Evolutionary conservation across 2,329 filamentous ascomycete genomes (phyloP).

Genomic region (Penicillium fuscoglaucum): DNA sequence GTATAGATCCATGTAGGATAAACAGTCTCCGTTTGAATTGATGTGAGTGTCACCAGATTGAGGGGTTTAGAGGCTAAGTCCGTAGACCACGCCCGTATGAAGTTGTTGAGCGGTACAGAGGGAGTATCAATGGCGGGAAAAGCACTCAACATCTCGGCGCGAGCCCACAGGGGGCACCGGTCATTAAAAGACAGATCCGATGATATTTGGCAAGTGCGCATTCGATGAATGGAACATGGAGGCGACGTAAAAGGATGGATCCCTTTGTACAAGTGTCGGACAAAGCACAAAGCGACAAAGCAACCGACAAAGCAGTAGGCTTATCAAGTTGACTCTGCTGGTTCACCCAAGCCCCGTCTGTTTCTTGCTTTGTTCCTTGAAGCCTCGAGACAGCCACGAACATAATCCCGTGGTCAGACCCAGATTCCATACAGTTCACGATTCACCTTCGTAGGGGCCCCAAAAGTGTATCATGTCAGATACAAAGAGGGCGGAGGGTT

Average conservation of each 20-base stretch:
- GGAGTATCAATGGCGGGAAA: neutral
- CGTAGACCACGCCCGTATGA: neutral
- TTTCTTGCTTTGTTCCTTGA: conserved; percentile 1
- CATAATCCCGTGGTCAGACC: neutral
- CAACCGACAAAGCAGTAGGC: neutral
- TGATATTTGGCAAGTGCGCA: neutral
- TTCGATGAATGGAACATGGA: conserved; percentile 5
- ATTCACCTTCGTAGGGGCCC: neutral
- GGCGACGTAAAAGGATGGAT: neutral
- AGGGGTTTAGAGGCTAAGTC: neutral
- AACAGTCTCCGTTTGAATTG: conserved; percentile 7
- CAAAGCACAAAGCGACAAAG: conserved; percentile 2
- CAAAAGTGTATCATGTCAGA: conserved; percentile 6
- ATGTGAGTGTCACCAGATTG: neutral
- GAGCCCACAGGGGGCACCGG: conserved; percentile 1
- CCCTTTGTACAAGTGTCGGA: conserved; percentile 3
- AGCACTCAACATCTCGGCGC: conserved; percentile 4
- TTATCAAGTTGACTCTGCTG: neutral
- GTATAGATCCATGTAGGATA: conserved; percentile 9
- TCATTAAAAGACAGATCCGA: neutral
- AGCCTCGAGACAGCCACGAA: neutral
- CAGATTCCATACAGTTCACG: conserved; percentile 4
- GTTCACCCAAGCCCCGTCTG: neutral
- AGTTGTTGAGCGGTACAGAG: neutral
- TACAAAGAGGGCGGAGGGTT: neutral